phyloP scores from a whole-genome alignment of 1,284 basidiomycete genomes.

The Earliella scabrosa region DNA sequence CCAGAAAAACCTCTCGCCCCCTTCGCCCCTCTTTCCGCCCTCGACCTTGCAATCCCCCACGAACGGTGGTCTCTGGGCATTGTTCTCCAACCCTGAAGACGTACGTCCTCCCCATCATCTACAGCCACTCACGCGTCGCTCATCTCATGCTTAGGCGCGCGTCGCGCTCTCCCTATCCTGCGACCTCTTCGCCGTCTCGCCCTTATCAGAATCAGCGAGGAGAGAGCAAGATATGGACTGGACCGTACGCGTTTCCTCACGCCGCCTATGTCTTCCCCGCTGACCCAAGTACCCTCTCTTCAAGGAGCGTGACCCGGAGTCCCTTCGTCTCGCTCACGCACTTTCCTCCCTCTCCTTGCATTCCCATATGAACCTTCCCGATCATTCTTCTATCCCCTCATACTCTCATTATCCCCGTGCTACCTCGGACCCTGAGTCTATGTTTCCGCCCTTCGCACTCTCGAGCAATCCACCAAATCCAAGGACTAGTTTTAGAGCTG shows the following conservation, averaged over 20 bases:
- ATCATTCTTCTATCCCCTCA: background rate
- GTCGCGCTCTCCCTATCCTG: constrained; percentile 47
- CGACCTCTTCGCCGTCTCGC: constrained; percentile 45
- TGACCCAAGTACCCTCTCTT: too few relatives aligned
- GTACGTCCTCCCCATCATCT: constrained; percentile 3
- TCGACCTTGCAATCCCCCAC: background rate
- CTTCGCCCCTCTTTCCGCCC: background rate
- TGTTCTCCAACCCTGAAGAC: constrained; percentile 18
- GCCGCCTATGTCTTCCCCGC: too few relatives aligned
- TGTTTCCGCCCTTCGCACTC: background rate
- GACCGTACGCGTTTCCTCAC: constrained; percentile 4
- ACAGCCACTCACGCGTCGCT: constrained; percentile 8
- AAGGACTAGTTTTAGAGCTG: constrained; percentile 68
- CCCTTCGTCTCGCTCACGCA: background rate
- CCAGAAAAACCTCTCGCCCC: constrained; percentile 4
- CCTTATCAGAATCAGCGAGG: constrained; percentile 51
- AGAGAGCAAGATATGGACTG: constrained; percentile 6
- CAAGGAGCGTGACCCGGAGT: background rate
- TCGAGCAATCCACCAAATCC: constrained; percentile 76
- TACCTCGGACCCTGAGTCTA: background rate
- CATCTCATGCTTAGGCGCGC: constrained; percentile 48
- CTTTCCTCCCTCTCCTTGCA: background rate
- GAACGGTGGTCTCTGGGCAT: constrained; percentile 10
- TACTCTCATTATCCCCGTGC: background rate
- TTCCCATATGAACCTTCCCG: background rate